These are phyloP conservation scores for Fabrea salina DNA, from an alignment of 169 alveolate species.

Conservation along the genomic window DNA sequence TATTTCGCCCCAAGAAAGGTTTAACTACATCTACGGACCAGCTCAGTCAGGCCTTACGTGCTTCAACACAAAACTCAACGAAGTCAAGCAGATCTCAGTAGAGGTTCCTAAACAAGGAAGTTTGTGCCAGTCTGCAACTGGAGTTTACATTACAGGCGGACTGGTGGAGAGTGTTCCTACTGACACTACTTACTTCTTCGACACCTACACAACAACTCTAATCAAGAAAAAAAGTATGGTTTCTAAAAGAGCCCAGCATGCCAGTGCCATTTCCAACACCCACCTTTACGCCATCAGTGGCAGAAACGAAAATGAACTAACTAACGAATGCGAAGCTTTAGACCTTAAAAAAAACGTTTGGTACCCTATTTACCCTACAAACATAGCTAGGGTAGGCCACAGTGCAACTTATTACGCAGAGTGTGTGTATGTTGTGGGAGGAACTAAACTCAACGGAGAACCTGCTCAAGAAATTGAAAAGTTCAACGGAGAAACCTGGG, in stretches of 20 bases:
- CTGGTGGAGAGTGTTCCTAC: not conserved
- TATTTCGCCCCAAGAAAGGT: not conserved
- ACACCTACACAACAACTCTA: not conserved
- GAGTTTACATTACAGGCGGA: not conserved
- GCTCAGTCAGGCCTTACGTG: not conserved
- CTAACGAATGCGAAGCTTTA: not conserved
- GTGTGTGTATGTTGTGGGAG: not conserved
- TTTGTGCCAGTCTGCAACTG: not conserved
- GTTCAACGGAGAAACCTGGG: not conserved
- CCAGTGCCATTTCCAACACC: not conserved
- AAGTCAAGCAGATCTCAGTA: not conserved
- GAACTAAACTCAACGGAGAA: not conserved
- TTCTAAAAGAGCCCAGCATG: not conserved
- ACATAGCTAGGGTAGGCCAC: not conserved
- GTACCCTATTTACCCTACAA: slow-evolving; percentile 1
- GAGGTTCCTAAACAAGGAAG: not conserved
- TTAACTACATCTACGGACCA: not conserved
- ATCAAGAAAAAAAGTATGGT: not conserved
- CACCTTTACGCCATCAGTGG: not conserved
- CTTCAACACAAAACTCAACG: not conserved
- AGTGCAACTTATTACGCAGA: not conserved
- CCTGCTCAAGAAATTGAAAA: not conserved
- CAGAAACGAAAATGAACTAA: not conserved
- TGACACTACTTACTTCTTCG: not conserved
- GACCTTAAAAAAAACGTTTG: not conserved